phyloP scores from a whole-genome alignment of 768 basidiomycete genomes.

The Psilocybe cyanescens region DNA sequence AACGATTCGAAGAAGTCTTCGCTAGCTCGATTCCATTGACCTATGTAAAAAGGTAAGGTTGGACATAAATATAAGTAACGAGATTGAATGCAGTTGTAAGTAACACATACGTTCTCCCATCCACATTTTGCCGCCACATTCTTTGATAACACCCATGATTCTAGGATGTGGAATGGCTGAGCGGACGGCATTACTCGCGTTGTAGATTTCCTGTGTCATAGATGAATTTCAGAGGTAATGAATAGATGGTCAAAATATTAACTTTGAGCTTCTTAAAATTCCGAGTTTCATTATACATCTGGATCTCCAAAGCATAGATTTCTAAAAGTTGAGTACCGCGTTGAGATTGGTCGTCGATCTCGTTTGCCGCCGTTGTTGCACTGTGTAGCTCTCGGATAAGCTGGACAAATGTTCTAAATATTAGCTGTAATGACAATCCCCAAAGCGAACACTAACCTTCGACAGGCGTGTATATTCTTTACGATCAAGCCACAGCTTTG shows the following conservation, averaged over 20 bases:
- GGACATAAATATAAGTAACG: background rate
- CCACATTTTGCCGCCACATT: conserved; percentile 99
- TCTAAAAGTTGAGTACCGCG: conserved; percentile 94
- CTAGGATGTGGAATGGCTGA: conserved; percentile 98
- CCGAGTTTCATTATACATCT: conserved; percentile 97
- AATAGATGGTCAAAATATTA: background rate
- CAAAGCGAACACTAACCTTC: conserved; percentile 52
- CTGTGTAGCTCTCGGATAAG: conserved; percentile 77
- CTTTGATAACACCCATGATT: conserved; percentile 99
- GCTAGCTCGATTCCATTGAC: conserved; percentile 95
- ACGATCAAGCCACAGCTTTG: conserved; percentile 96
- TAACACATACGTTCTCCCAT: conserved; percentile 89
- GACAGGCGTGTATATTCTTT: conserved; percentile 87
- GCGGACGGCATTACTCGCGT: conserved; percentile 88
- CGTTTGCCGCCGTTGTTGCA: conserved; percentile 61
- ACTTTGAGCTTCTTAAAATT: conserved; percentile 98
- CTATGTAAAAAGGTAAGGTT: conserved; percentile 38
- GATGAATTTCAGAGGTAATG: background rate
- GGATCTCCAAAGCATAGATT: conserved; percentile 97
- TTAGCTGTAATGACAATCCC: conserved; percentile 4
- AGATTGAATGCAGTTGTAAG: background rate
- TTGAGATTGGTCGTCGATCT: conserved; percentile 86
- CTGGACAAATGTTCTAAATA: conserved; percentile 37
- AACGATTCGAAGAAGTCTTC: conserved; percentile 99
- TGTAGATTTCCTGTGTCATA: conserved; percentile 87